Percentiles rank a stretch among this genome's conserved stretches.
phyloP scores from a whole-genome alignment of 306 rosid species.

The Ammopiptanthus mongolicus region DNA sequence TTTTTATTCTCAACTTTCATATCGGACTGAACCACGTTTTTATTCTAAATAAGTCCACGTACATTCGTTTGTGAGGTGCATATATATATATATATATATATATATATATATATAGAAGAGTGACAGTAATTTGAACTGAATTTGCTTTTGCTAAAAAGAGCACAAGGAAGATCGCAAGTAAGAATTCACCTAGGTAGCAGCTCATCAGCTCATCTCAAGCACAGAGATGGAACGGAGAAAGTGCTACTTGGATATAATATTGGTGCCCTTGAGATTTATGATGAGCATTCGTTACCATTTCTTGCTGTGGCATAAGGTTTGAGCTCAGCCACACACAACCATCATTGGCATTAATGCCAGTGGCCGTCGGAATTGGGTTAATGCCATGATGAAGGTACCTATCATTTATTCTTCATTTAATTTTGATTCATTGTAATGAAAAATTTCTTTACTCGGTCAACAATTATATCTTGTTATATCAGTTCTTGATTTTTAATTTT shows the following conservation, averaged over 20 bases:
- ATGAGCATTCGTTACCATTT: conserved; percentile 53
- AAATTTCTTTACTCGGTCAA: too few relatives aligned
- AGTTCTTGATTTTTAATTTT: too few relatives aligned
- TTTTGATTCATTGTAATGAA: neutral
- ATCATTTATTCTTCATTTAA: neutral
- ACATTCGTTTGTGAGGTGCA: too few relatives aligned
- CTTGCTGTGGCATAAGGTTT: conserved; percentile 78
- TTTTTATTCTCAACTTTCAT: too few relatives aligned
- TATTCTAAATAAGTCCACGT: too few relatives aligned
- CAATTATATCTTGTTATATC: neutral
- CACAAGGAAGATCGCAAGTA: neutral
- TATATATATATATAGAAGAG: neutral
- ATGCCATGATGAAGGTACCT: conserved; percentile 70
- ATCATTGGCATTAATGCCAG: conserved; percentile 70
- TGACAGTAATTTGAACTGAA: neutral
- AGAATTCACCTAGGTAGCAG: neutral
- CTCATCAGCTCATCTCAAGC: too few relatives aligned
- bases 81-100: conserved; percentile 6
- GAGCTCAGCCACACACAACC: conserved; percentile 66
- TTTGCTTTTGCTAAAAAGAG: neutral
- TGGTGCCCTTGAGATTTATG: conserved; percentile 64
- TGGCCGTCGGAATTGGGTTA: conserved; percentile 78
- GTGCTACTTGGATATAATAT: conserved; percentile 71
- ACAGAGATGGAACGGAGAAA: conserved; percentile 68
- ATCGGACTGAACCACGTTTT: too few relatives aligned